Percentiles rank a stretch among this genome's conserved stretches.
Evolutionary conservation across 345 rosid genomes (phyloP).

Genomic region (Cardiospermum halicacabum): DNA sequence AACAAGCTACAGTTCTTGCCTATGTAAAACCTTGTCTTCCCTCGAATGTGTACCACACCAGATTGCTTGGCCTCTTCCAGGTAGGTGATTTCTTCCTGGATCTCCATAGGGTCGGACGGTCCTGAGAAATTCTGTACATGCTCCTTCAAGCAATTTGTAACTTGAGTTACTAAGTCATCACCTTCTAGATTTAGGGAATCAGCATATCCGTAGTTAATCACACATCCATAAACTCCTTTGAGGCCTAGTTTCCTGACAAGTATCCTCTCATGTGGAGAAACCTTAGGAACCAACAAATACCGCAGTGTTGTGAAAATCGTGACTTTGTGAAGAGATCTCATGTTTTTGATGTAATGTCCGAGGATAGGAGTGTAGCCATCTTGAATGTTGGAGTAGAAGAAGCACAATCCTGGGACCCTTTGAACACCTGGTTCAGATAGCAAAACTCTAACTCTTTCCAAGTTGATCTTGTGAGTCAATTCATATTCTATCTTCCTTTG

Average conservation of each 20-base stretch:
- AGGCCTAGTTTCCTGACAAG: slow-evolving; percentile 35
- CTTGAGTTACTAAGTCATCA: slow-evolving; percentile 41
- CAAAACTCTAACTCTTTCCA: slow-evolving; percentile 48
- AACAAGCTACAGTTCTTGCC: slow-evolving; percentile 44
- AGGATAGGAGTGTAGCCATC: slow-evolving; percentile 76
- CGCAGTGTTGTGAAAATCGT: slow-evolving; percentile 68
- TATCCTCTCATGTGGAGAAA: slow-evolving; percentile 45
- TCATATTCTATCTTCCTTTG: slow-evolving; percentile 75
- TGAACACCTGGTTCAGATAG: slow-evolving; percentile 63
- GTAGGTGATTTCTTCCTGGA: slow-evolving; percentile 32
- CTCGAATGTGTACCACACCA: slow-evolving; percentile 51
- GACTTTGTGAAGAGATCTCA: slow-evolving; percentile 76
- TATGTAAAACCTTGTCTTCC: slow-evolving; percentile 57
- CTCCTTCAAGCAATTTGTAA: slow-evolving; percentile 33
- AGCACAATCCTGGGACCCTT: slow-evolving; percentile 75
- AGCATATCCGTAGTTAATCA: slow-evolving; percentile 63
- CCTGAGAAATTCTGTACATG: slow-evolving; percentile 23
- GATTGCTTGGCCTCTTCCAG: slow-evolving; percentile 38
- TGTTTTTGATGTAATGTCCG: slow-evolving; percentile 70
- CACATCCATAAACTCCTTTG: slow-evolving; percentile 48
- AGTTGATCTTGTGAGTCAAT: slow-evolving; percentile 53
- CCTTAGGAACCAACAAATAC: slow-evolving; percentile 59
- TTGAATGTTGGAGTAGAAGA: slow-evolving; percentile 81
- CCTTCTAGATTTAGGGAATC: slow-evolving; percentile 54
- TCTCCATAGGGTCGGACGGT: slow-evolving; percentile 12